Percentiles rank a stretch among this genome's conserved stretches.
Conservation (phyloP, 768 basidiomycete genomes). For the Tricholoma matsutake region DNA sequence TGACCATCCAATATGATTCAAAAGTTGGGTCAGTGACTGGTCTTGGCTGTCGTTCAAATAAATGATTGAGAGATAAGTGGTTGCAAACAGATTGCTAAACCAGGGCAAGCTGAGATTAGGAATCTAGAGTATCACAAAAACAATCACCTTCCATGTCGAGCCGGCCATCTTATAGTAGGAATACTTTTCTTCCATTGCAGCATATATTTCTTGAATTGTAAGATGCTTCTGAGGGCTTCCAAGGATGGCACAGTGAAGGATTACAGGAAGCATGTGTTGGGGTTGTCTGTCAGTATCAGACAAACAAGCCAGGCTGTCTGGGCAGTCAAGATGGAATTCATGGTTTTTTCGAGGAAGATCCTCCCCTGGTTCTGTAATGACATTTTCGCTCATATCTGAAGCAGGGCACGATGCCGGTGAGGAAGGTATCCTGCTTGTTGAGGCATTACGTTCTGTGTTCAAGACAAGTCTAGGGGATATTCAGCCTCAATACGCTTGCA, state of each 20-base stretch:
- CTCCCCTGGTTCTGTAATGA: constrained; percentile 27
- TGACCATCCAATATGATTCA: constrained; percentile 90
- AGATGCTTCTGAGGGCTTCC: constrained; percentile 72
- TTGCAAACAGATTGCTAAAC: constrained; percentile 83
- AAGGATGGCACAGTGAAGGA: constrained; percentile 80
- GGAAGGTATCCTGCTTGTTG: constrained; percentile 29
- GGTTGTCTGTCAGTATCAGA: constrained; percentile 77
- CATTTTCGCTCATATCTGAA: constrained; percentile 30
- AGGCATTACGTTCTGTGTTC: constrained; percentile 23
- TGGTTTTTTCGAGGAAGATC: constrained; percentile 29
- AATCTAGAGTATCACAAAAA: constrained; percentile 1
- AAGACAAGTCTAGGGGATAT: constrained; percentile 20
- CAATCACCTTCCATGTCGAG: constrained; percentile 77
- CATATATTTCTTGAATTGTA: constrained; percentile 83
- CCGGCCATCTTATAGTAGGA: constrained; percentile 78
- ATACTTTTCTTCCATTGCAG: constrained; percentile 84
- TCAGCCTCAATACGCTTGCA: constrained; percentile 6
- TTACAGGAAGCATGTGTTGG: constrained; percentile 82
- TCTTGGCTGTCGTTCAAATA: constrained; percentile 79
- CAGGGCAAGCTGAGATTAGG: constrained; percentile 11
- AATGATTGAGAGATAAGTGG: constrained; percentile 75
- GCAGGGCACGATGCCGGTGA: constrained; percentile 25
- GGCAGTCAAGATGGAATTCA: constrained; percentile 70
- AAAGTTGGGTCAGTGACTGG: constrained; percentile 85
- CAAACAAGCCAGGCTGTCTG: constrained; percentile 72